Conservation (phyloP, 805 yeast species). For the Teunomyces panamensis region DNA sequence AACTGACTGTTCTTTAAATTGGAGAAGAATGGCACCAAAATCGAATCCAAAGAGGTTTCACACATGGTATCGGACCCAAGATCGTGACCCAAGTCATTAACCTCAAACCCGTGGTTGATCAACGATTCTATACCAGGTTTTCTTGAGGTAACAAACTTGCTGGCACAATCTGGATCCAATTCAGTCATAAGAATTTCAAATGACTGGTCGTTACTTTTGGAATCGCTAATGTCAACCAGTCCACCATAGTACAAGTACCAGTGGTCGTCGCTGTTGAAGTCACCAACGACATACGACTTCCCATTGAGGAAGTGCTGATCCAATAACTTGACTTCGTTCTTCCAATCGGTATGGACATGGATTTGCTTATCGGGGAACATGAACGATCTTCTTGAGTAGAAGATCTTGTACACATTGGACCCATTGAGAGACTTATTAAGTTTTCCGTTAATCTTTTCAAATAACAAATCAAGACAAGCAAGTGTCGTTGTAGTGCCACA, state of each 20-base stretch:
- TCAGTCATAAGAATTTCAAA: slow-evolving; percentile 92
- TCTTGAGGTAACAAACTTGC: slow-evolving; percentile 57
- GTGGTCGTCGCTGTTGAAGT: slow-evolving; percentile 71
- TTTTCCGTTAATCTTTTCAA: slow-evolving; percentile 36
- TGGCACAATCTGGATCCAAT: slow-evolving; percentile 54
- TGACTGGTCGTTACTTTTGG: slow-evolving; percentile 55
- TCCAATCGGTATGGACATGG: slow-evolving; percentile 82
- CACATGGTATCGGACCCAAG: slow-evolving; percentile 69
- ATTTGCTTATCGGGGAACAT: slow-evolving; percentile 88
- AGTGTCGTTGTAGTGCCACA: slow-evolving; percentile 96
- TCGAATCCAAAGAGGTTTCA: slow-evolving; percentile 56
- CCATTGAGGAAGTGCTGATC: slow-evolving; percentile 63
- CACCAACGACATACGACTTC: slow-evolving; percentile 71
- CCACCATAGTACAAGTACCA: slow-evolving; percentile 86
- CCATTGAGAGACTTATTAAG: slow-evolving; percentile 18
- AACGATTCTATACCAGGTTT: slow-evolving; percentile 39
- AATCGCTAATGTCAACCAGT: slow-evolving; percentile 4
- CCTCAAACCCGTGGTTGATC: slow-evolving; percentile 43
- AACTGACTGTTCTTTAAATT: slow-evolving; percentile 13
- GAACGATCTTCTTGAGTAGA: slow-evolving; percentile 87
- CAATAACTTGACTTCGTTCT: slow-evolving; percentile 68
- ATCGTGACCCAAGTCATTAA: slow-evolving; percentile 74
- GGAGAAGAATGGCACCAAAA: slow-evolving; percentile 33
- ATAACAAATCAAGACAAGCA: slow-evolving; percentile 65
- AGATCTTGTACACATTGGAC: slow-evolving; percentile 57